Conservation (phyloP, 192 early-diverging fungal genomes). For the Coemansia sp. region DNA sequence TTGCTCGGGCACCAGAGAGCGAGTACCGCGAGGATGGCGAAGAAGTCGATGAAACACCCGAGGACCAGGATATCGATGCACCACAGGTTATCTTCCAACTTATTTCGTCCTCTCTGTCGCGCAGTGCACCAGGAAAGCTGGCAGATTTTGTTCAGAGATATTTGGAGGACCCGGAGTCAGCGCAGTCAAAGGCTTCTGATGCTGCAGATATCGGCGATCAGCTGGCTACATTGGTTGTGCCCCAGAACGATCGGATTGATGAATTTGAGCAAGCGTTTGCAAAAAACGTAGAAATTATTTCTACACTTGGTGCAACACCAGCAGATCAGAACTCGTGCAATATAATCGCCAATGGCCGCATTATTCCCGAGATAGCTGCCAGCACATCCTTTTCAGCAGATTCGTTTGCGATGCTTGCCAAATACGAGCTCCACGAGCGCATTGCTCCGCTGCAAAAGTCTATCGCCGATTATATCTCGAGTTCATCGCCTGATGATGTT, state of each 20-base stretch:
- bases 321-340: constrained; percentile 14
- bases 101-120: constrained; percentile 1
- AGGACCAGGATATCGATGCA: constrained; percentile 28
- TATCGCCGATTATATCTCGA: constrained; percentile 9
- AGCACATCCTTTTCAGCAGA: constrained; percentile 49
- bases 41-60: constrained; percentile 19
- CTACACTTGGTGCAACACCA: constrained; percentile 16
- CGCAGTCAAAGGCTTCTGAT: background rate
- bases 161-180: background rate
- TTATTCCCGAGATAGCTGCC: constrained; percentile 50
- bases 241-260: constrained; percentile 12
- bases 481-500: background rate
- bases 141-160: constrained; percentile 11
- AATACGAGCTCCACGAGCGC: constrained; percentile 60
- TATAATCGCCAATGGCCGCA: constrained; percentile 67
- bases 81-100: constrained; percentile 41
- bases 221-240: background rate
- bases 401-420: constrained; percentile 63
- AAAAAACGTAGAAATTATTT: constrained; percentile 7
- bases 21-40: constrained; percentile 17
- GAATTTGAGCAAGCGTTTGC: constrained; percentile 23
- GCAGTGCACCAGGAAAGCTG: constrained; percentile 3
- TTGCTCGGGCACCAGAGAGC: background rate
- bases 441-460: constrained; percentile 31
- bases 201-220: constrained; percentile 1